phyloP scores from a whole-genome alignment of 2,329 filamentous ascomycete species.

The Colletotrichum sidae region DNA sequence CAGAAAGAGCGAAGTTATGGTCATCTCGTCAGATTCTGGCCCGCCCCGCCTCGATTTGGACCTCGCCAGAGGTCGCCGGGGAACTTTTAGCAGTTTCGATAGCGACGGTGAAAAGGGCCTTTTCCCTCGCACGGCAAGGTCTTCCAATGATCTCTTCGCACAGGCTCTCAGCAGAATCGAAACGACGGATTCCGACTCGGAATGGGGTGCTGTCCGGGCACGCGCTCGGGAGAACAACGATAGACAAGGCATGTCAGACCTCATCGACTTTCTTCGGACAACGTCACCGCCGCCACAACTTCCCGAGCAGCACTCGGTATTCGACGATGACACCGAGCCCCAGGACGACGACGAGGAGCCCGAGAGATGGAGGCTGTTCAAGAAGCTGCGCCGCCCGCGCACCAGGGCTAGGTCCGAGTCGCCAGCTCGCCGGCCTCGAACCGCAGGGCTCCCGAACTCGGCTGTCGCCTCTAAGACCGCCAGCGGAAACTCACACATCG shows the following conservation, averaged over 20 bases:
- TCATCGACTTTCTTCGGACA: conserved; percentile 37
- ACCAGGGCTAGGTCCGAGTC: conserved; percentile 43
- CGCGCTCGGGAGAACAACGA: conserved; percentile 36
- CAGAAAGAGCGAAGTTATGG: conserved; percentile 30
- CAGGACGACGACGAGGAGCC: conserved; percentile 43
- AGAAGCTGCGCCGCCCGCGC: conserved; percentile 41
- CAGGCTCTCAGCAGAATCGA: conserved; percentile 23
- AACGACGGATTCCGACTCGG: conserved; percentile 21
- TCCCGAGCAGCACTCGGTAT: conserved; percentile 38
- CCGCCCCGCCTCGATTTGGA: conserved; percentile 35
- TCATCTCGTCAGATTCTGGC: conserved; percentile 32
- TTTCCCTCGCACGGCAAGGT: conserved; percentile 33
- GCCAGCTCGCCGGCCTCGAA: conserved; percentile 27
- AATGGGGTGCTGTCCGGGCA: conserved; percentile 32
- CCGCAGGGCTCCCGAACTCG: conserved; percentile 61
- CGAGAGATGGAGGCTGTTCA: conserved; percentile 57
- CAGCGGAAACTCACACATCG: conserved; percentile 67
- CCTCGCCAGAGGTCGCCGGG: conserved; percentile 21
- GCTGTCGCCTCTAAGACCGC: conserved; percentile 66
- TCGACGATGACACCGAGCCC: conserved; percentile 41
- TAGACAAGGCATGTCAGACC: conserved; percentile 33
- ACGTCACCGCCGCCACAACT: conserved; percentile 26
- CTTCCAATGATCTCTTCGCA: conserved; percentile 35
- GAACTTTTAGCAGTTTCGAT: conserved; percentile 35
- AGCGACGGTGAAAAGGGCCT: conserved; percentile 23